Evolutionary conservation across 1,284 basidiomycete species (phyloP).

Genomic region (Athelia sp.): DNA sequence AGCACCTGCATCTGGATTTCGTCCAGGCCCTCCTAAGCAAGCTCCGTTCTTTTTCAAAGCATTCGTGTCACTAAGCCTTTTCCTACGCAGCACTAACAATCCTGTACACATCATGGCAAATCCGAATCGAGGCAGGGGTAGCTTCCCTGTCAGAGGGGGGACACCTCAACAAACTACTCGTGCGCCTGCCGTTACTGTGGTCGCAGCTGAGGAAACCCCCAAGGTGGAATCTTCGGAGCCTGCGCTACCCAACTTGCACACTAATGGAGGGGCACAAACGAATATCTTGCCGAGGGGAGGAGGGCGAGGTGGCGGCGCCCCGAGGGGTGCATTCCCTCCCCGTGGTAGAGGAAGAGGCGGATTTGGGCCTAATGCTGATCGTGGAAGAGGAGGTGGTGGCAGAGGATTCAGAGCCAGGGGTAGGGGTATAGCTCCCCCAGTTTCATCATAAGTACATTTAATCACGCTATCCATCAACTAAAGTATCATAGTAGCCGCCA

Average conservation of each 20-base stretch:
- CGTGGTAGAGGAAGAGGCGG: slow-evolving; percentile 25
- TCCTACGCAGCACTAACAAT: slow-evolving; percentile 16
- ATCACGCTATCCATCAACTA: too few relatives aligned
- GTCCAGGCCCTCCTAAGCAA: slow-evolving; percentile 39
- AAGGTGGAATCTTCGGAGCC: slow-evolving; percentile 4
- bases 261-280: background rate
- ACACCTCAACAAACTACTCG: slow-evolving; percentile 14
- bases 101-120: slow-evolving; percentile 60
- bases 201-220: slow-evolving; percentile 5
- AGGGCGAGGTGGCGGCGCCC: slow-evolving; percentile 9
- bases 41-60: slow-evolving; percentile 10
- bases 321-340: slow-evolving; percentile 10
- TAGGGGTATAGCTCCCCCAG: slow-evolving; percentile 11
- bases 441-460: slow-evolving; percentile 7
- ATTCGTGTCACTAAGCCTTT: slow-evolving; percentile 5
- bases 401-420: slow-evolving; percentile 15
- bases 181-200: slow-evolving; percentile 2
- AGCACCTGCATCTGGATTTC: slow-evolving; percentile 54
- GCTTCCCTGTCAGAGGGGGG: slow-evolving; percentile 27
- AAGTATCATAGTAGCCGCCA: too few relatives aligned
- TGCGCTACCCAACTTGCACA: background rate
- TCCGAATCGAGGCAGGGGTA: slow-evolving; percentile 53
- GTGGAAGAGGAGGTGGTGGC: slow-evolving; percentile 14
- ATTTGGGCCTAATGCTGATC: slow-evolving; percentile 16
- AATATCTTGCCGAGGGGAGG: background rate